Conservation (phyloP, 2,329 filamentous ascomycete genomes). For the Tolypocladium ophioglossoides region DNA sequence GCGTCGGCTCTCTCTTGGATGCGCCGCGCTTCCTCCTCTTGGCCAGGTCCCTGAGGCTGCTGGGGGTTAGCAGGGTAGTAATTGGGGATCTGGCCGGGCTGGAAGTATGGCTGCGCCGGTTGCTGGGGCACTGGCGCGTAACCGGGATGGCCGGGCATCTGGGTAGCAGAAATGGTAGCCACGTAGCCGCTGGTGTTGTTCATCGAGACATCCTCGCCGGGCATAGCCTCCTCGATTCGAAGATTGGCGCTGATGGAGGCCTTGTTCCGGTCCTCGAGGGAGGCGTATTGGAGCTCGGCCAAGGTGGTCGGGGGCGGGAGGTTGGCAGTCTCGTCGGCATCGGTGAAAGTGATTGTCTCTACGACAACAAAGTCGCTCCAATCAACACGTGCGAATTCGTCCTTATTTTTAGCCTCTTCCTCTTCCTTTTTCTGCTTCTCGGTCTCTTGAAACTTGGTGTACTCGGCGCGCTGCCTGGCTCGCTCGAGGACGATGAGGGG, state of each 20-base stretch:
- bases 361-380: slow-evolving; percentile 98
- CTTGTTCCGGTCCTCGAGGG: slow-evolving; percentile 87
- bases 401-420: slow-evolving; percentile 69
- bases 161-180: not conserved
- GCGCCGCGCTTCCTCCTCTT: slow-evolving; percentile 49
- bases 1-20: slow-evolving; percentile 54
- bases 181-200: slow-evolving; percentile 30
- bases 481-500: slow-evolving; percentile 71
- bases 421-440: slow-evolving; percentile 87
- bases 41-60: slow-evolving; percentile 24
- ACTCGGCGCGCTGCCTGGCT: slow-evolving; percentile 79
- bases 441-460: slow-evolving; percentile 70
- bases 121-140: slow-evolving; percentile 28
- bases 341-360: slow-evolving; percentile 86
- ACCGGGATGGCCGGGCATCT: slow-evolving; percentile 32
- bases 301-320: slow-evolving; percentile 83
- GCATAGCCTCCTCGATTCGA: slow-evolving; percentile 92
- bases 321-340: slow-evolving; percentile 74
- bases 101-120: slow-evolving; percentile 16
- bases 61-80: slow-evolving; percentile 10
- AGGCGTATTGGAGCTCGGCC: slow-evolving; percentile 86
- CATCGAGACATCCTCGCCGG: slow-evolving; percentile 49
- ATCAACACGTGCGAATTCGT: slow-evolving; percentile 75
- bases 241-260: slow-evolving; percentile 73
- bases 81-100: slow-evolving; percentile 25